phyloP scores from a whole-genome alignment of 768 basidiomycete genomes.

The Boletus subcaerulescens region DNA sequence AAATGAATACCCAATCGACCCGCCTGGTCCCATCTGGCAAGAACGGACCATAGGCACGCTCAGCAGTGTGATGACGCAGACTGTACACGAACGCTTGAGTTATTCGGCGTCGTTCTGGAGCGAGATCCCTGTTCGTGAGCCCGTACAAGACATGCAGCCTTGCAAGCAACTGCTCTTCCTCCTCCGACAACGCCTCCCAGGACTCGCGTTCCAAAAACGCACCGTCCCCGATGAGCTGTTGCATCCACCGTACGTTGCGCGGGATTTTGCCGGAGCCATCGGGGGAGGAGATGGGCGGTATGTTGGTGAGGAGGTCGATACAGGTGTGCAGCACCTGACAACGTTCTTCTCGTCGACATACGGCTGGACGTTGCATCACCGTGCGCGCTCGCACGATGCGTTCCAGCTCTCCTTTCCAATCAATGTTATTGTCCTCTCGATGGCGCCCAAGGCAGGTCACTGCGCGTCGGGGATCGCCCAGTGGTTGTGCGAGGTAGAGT shows the following conservation, averaged over 20 bases:
- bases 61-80: conserved; percentile 51
- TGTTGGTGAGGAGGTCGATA: conserved; percentile 44
- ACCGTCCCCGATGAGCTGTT: conserved; percentile 40
- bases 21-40: conserved; percentile 38
- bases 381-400: conserved; percentile 52
- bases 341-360: conserved; percentile 44
- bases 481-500: conserved; percentile 58
- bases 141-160: conserved; percentile 58
- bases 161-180: conserved; percentile 43
- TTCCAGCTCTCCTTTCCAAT: conserved; percentile 57
- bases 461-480: conserved; percentile 63
- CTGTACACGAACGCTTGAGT: conserved; percentile 61
- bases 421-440: conserved; percentile 25
- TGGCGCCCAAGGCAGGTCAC: conserved; percentile 33
- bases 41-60: conserved; percentile 58
- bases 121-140: conserved; percentile 45
- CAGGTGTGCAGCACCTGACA: conserved; percentile 45
- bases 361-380: conserved; percentile 35
- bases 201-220: conserved; percentile 41
- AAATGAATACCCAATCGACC: conserved; percentile 61
- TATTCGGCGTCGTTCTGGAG: conserved; percentile 29
- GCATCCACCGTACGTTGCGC: conserved; percentile 51
- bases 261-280: conserved; percentile 36
- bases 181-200: conserved; percentile 30
- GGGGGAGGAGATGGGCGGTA: conserved; percentile 36